These are phyloP conservation scores for Macrolepiota fuliginosa DNA, from an alignment of 768 basidiomycete genomes.

Conservation along the genomic window DNA sequence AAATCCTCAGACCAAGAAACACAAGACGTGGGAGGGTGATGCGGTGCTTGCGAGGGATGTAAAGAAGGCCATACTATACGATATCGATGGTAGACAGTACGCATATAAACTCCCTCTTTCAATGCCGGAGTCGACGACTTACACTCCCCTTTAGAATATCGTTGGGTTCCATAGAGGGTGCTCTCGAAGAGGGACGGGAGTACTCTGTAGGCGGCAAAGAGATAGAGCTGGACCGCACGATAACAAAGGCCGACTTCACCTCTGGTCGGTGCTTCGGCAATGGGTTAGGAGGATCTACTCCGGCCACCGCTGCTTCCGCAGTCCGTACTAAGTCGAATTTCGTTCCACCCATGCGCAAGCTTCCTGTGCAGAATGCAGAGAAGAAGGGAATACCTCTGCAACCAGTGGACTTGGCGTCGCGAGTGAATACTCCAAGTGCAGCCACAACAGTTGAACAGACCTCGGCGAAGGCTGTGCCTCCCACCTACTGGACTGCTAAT, in stretches of 20 bases:
- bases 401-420: conserved; percentile 6
- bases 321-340: conserved; percentile 24
- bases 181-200: conserved; percentile 36
- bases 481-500: conserved; percentile 61
- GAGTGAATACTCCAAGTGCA: conserved; percentile 2
- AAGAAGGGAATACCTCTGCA: conserved; percentile 8
- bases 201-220: conserved; percentile 52
- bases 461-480: conserved; percentile 22
- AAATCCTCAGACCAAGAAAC: conserved; percentile 71
- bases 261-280: conserved; percentile 65
- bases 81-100: conserved; percentile 65
- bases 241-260: conserved; percentile 54
- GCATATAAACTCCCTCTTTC: conserved; percentile 18
- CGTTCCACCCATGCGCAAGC: conserved; percentile 19
- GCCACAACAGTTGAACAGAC: conserved; percentile 5
- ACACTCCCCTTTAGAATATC: conserved; percentile 38
- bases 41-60: conserved; percentile 54
- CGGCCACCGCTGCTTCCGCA: conserved; percentile 19
- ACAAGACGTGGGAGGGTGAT: conserved; percentile 91
- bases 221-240: conserved; percentile 58
- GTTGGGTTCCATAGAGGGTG: conserved; percentile 43
- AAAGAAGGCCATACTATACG: conserved; percentile 49
- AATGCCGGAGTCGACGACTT: not conserved
- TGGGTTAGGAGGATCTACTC: conserved; percentile 7
- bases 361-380: not conserved